A percentile compares a stretch with the other conserved stretches of the same genome.
These are phyloP conservation scores for Rosa persica DNA, from an alignment of 306 rosid genomes.

Conservation along the genomic window DNA sequence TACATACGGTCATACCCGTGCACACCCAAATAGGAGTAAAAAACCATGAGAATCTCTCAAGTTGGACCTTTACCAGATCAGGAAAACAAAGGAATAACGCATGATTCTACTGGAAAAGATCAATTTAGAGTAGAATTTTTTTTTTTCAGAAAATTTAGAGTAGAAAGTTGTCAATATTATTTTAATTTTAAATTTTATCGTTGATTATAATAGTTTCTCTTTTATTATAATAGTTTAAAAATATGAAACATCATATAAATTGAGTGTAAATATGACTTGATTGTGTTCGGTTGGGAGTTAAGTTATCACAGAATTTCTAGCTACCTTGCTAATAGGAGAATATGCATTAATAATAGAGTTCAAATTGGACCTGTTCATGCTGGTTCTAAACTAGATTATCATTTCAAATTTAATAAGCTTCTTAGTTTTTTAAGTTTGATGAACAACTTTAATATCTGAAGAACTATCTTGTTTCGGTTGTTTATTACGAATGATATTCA, in stretches of 20 bases:
- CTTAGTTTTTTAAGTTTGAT: background rate
- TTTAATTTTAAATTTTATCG: no score
- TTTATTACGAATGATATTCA: background rate
- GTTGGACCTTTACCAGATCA: background rate
- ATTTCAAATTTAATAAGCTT: background rate
- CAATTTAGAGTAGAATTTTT: no score
- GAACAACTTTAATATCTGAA: background rate
- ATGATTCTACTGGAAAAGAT: background rate
- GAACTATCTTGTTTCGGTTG: background rate
- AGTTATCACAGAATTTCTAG: background rate
- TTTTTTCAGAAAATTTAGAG: no score
- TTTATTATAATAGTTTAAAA: no score
- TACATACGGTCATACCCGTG: background rate
- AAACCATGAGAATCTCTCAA: background rate
- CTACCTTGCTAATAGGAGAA: background rate
- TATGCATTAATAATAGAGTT: background rate
- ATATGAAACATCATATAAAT: no score
- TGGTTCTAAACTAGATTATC: constrained; percentile 7
- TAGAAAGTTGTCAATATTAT: no score
- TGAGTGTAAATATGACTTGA: background rate
- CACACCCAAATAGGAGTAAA: background rate
- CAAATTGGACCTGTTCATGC: background rate
- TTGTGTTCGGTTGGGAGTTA: background rate
- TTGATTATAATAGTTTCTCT: no score
- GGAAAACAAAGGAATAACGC: background rate